phyloP scores from a whole-genome alignment of 345 rosid species.

The Eucalyptus polyanthemos region DNA sequence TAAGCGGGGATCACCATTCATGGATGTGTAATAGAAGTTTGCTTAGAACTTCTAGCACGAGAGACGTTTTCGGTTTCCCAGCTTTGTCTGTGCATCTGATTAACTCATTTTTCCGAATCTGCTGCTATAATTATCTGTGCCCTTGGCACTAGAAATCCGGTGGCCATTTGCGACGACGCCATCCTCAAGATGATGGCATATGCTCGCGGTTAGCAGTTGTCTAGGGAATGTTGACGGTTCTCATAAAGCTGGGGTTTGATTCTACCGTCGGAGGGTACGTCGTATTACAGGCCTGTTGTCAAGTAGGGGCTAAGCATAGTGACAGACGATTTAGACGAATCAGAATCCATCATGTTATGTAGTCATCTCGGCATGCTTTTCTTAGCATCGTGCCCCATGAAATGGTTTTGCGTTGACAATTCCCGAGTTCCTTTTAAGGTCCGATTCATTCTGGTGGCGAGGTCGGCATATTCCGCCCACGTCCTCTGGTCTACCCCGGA shows the following conservation, averaged over 20 bases:
- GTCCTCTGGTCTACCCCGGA: neutral
- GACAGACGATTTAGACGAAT: neutral
- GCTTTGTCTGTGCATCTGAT: neutral
- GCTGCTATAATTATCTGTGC: neutral
- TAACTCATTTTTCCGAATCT: neutral
- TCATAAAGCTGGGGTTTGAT: neutral
- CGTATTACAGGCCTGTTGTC: neutral
- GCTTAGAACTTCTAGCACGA: neutral
- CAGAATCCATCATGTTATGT: neutral
- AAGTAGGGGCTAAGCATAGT: neutral
- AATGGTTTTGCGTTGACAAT: neutral
- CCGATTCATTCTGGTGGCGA: neutral
- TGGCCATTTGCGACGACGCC: neutral
- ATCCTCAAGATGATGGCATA: neutral
- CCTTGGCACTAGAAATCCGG: neutral
- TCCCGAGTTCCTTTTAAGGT: neutral
- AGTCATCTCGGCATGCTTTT: neutral
- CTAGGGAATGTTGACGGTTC: neutral
- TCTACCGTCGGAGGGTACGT: neutral
- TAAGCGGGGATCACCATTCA: neutral
- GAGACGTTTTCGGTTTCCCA: neutral
- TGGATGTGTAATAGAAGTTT: neutral
- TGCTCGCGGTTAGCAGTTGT: neutral
- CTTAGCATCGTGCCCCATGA: neutral
- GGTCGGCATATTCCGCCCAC: neutral